A percentile compares a stretch with the other conserved stretches of the same genome.
Conservation (phyloP, 371 early-diverging fungal species). For the Actinomortierella wolfii region DNA sequence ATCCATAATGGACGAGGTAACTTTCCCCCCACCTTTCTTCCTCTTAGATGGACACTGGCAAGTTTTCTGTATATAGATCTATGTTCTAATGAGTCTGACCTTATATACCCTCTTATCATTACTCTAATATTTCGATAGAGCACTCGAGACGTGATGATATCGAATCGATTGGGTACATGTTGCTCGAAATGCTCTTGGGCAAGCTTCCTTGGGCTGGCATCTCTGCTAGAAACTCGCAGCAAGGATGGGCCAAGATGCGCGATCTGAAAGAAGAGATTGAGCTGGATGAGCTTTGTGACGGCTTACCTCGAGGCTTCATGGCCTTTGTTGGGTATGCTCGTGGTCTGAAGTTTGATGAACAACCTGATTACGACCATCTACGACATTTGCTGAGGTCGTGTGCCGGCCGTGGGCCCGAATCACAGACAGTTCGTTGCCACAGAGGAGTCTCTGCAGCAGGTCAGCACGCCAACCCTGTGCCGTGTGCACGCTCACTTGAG, state of each 20-base stretch:
- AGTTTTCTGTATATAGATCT: not conserved
- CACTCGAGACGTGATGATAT: constrained; percentile 67
- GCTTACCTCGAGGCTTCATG: constrained; percentile 57
- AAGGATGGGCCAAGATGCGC: constrained; percentile 67
- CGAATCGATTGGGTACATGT: constrained; percentile 63
- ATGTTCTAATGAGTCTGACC: not conserved
- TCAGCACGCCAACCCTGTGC: not conserved
- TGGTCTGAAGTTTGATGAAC: constrained; percentile 84
- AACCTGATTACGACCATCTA: constrained; percentile 88
- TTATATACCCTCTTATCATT: not conserved
- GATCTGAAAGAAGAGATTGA: constrained; percentile 57
- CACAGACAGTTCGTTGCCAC: constrained; percentile 35
- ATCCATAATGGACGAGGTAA: constrained; percentile 60
- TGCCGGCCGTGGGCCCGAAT: constrained; percentile 45
- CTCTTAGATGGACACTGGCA: no score
- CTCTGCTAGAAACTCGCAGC: constrained; percentile 56
- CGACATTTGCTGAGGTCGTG: constrained; percentile 51
- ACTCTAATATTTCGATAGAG: constrained; percentile 22
- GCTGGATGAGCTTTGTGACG: constrained; percentile 58
- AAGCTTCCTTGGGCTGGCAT: constrained; percentile 69
- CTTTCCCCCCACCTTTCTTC: not conserved
- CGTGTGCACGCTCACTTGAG: constrained; percentile 12
- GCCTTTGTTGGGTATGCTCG: constrained; percentile 77
- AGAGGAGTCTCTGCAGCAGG: constrained; percentile 8
- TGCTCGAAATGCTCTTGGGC: constrained; percentile 61